Evolutionary conservation across 116 monocot species (phyloP), one percentile per base, ranked within the genome.

Genomic region (Dioscorea cayenensis): DNA sequence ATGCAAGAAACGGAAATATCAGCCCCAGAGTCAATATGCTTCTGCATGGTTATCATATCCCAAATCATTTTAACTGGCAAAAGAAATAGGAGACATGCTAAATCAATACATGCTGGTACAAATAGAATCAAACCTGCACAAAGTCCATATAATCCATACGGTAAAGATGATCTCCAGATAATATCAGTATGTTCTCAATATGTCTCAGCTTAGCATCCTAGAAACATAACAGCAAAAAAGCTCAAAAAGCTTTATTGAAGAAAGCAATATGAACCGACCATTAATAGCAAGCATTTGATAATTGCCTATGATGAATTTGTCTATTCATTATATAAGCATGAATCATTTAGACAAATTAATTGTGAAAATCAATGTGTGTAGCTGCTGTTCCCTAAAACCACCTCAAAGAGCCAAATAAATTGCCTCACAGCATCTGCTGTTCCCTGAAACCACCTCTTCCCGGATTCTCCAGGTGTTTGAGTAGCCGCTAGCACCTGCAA

Each of bases 61-160:
- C 27, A 62, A 38, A 43, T 21, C 35, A 5, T 38, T 8, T 67
- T 1, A 73, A 18, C 48, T 20, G 13, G n/a, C n/a, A 16, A 16
- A 18, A 19, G 55, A 55, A 55, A 18, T 18, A n/a, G 17, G n/a
- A 16, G 2, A 55, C 17, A 55, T 55, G 55, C 16, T 16, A 55
- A 43, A 43, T 43, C 43, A 12, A 43, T 43, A 5, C 0, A 43
- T 43, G 43, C 43, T 10, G 43, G 0, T 43, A 43, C 0, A 43
- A 43, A 43, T 43, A 43, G 8, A 43, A 43, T 43, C 48, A 49
- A 50, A 87, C 90, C 90, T 90, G 90, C 28, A 90, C 65, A 61
- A 90, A 90, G 59, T 90, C 82, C 90, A 90, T 87, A 60, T 90
- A 90, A 63, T 90, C 80, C 90, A 90, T 90, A 55, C 90, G 73